Percentiles rank a stretch among this genome's conserved stretches.
These are phyloP conservation scores for Veloboletus limbatus DNA, from an alignment of 1,284 basidiomycete species.

Conservation along the genomic window DNA sequence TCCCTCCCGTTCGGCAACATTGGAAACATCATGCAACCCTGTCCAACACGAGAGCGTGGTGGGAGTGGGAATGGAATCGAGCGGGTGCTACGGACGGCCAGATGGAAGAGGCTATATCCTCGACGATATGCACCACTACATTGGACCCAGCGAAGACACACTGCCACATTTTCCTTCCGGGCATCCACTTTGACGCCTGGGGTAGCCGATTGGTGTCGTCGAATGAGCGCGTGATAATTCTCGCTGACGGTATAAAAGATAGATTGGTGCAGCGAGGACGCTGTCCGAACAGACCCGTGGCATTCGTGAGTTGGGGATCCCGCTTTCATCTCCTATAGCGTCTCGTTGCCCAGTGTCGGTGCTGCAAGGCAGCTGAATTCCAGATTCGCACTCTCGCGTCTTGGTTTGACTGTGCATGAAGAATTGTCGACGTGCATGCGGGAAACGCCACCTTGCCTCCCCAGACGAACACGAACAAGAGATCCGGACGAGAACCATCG, in stretches of 20 bases:
- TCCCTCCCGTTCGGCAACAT: no score
- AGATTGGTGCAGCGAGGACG: no score
- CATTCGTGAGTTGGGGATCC: no score
- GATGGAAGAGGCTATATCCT: slow-evolving; percentile 45
- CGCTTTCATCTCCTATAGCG: no score
- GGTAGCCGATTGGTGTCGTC: slow-evolving; percentile 63
- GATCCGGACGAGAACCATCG: slow-evolving; percentile 38
- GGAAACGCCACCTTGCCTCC: slow-evolving; percentile 37
- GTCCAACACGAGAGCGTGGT: neutral
- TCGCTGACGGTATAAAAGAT: slow-evolving; percentile 72
- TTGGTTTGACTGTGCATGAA: no score
- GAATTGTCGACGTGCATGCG: no score
- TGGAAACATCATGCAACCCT: no score
- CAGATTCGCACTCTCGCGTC: no score
- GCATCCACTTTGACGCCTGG: slow-evolving; percentile 63
- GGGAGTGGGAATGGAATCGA: slow-evolving; percentile 10
- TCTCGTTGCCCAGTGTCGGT: no score
- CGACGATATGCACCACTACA: slow-evolving; percentile 50
- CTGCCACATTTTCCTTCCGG: slow-evolving; percentile 67
- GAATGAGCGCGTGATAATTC: slow-evolving; percentile 77
- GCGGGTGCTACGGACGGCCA: slow-evolving; percentile 31
- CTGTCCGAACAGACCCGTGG: no score
- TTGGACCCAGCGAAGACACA: slow-evolving; percentile 43
- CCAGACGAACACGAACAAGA: slow-evolving; percentile 56
- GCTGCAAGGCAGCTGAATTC: no score